phyloP scores from a whole-genome alignment of 225 moss, liverwort and hornwort species.

The Ulota crispa region DNA sequence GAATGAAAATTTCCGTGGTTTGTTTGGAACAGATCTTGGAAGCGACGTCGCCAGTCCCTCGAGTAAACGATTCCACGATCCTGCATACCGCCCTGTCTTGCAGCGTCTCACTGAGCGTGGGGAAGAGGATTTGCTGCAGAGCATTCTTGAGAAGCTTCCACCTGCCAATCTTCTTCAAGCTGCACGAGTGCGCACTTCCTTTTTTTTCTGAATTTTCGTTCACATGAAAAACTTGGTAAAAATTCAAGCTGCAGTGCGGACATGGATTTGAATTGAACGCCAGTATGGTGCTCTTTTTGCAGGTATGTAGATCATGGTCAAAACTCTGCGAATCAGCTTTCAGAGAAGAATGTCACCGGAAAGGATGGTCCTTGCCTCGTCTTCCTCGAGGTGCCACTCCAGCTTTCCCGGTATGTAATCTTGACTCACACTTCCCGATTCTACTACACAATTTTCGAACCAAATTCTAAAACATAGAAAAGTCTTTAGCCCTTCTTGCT shows the following conservation, averaged over 20 bases:
- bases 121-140: slow-evolving; percentile 57
- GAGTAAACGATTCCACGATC: slow-evolving; percentile 25
- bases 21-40: slow-evolving; percentile 20
- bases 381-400: slow-evolving; percentile 57
- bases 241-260: not conserved
- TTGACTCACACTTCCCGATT: not conserved
- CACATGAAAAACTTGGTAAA: not conserved
- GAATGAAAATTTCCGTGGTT: not conserved
- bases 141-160: slow-evolving; percentile 58
- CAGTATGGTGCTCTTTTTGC: not conserved
- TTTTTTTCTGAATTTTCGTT: not conserved
- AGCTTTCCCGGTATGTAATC: slow-evolving; percentile 44
- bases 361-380: slow-evolving; percentile 62
- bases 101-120: slow-evolving; percentile 55
- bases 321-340: slow-evolving; percentile 53
- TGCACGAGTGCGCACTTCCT: slow-evolving; percentile 31
- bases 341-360: slow-evolving; percentile 47
- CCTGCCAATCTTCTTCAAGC: slow-evolving; percentile 55
- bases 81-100: slow-evolving; percentile 23
- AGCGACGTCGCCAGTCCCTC: slow-evolving; percentile 13
- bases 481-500: not conserved
- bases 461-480: not conserved
- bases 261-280: not conserved
- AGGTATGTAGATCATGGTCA: slow-evolving; percentile 64
- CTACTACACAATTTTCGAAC: not conserved